Base-by-base conservation (phyloP, 345 rosid species). In the Gossypium australe region DNA sequence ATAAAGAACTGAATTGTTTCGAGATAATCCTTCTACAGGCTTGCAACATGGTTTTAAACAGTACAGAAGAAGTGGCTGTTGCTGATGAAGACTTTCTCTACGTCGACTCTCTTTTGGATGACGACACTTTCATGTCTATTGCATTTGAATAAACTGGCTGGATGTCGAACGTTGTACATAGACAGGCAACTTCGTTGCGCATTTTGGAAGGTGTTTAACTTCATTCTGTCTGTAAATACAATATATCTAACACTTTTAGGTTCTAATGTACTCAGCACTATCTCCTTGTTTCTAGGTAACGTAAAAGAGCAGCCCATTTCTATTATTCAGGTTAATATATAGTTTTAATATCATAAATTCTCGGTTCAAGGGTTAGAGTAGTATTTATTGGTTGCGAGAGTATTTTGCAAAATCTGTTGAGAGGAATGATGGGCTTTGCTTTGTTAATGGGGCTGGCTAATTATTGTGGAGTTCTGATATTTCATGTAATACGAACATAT, bases 111-210 rank as follows among this genome's bases (percentile, higher is more conserved):
- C 77, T 91, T 78, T 79, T 93, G 84, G 85, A 89, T 55, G 93
- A 93, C 17, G 93, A 89, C 43, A 63, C 87, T 12, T 84, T 89
- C 80, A 89, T 93, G 94, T 85, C 97, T 9, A 71, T 85, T 74
- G 85, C 90, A 64, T 88, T 89, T 75, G 93, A 85, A 76, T 86
- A 84, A 86, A 48, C 56, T 11, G 1, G 51, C 3, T 18, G 24
- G 17, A 51, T 47, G 27, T 55, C 55, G 44, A 24, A 25, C 63
- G 78, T 53, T 79, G 80, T 81, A 81, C 78, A 78, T 80, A 78
- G 70, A 71, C 47, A 2, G 52, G 24, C 24, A 24, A 24, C 24
- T 24, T 24, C 1, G 24, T 24, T 24, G 24, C 24, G 24, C 24
- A 24, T 24, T 24, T 24, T 24, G 24, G 24, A 24, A 24, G 24